These are phyloP conservation scores for Erythrophleum fordii DNA, from an alignment of 306 rosid species.

Conservation along the genomic window DNA sequence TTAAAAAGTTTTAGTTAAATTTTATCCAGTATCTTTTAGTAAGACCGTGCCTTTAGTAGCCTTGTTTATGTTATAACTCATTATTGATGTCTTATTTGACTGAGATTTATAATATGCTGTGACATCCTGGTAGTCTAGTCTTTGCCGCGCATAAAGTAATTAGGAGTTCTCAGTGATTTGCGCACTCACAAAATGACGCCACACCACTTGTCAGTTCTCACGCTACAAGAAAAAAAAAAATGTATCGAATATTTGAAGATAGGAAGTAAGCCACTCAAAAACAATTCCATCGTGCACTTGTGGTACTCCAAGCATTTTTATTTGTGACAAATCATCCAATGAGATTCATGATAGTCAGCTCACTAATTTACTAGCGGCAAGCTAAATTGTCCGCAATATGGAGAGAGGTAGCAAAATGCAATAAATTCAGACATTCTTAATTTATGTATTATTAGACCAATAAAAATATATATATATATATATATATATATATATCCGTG, in stretches of 20 bases:
- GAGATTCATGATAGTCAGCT: background rate
- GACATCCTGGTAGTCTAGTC: background rate
- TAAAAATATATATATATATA: too few species aligned
- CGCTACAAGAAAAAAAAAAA: background rate
- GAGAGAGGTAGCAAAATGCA: background rate
- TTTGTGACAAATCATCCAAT: background rate
- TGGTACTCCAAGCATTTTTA: background rate
- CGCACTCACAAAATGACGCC: background rate
- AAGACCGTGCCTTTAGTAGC: background rate
- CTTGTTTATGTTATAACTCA: too few species aligned
- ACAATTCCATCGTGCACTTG: background rate
- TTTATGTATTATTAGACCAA: background rate
- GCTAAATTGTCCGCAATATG: too few species aligned
- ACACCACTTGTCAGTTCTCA: background rate
- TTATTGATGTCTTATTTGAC: background rate
- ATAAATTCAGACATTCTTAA: background rate
- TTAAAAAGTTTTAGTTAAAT: too few species aligned
- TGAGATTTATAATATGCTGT: background rate
- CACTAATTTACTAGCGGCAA: background rate
- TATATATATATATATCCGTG: too few species aligned
- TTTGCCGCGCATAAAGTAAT: background rate
- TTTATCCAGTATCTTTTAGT: too few species aligned
- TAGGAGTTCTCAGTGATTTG: background rate
- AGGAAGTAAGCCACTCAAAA: background rate
- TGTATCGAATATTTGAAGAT: background rate